These are phyloP conservation scores for Quercus aquifolioides DNA, from an alignment of 306 rosid genomes.

Conservation along the genomic window DNA sequence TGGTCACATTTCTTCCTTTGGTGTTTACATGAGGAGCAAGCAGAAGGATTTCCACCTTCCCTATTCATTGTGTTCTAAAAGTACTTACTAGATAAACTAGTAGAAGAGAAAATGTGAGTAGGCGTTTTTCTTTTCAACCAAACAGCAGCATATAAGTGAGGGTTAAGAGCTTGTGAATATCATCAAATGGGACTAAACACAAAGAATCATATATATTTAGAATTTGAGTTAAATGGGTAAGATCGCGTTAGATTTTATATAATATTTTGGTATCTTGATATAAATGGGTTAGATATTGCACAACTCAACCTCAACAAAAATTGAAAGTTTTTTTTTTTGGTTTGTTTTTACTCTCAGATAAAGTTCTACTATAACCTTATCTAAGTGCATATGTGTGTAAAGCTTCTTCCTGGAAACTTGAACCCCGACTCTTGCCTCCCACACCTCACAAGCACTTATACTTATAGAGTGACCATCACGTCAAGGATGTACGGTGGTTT, in stretches of 20 bases:
- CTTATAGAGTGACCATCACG: too few relatives aligned
- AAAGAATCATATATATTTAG: too few relatives aligned
- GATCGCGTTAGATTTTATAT: not conserved
- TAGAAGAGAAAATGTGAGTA: not conserved
- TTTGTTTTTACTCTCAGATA: too few relatives aligned
- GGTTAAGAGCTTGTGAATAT: not conserved
- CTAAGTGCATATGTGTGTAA: too few relatives aligned
- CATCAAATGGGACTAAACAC: too few relatives aligned
- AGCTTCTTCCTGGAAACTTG: rapidly evolving
- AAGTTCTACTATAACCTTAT: too few relatives aligned
- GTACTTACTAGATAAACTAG: not conserved
- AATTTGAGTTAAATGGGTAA: not conserved
- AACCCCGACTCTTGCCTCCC: rapidly evolving
- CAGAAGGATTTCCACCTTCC: not conserved
- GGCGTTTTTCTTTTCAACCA: not conserved
- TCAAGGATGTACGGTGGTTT: too few relatives aligned
- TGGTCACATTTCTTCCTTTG: conserved; percentile 24
- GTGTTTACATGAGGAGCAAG: conserved; percentile 28
- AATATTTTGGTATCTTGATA: not conserved
- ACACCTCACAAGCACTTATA: too few relatives aligned
- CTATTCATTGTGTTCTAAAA: not conserved
- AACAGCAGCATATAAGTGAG: not conserved
- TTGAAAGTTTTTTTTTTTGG: not conserved
- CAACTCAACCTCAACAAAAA: not conserved
- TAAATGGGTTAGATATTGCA: not conserved